Evolutionary conservation across 768 basidiomycete species (phyloP).

Genomic region (Hypsizygus marmoreus): DNA sequence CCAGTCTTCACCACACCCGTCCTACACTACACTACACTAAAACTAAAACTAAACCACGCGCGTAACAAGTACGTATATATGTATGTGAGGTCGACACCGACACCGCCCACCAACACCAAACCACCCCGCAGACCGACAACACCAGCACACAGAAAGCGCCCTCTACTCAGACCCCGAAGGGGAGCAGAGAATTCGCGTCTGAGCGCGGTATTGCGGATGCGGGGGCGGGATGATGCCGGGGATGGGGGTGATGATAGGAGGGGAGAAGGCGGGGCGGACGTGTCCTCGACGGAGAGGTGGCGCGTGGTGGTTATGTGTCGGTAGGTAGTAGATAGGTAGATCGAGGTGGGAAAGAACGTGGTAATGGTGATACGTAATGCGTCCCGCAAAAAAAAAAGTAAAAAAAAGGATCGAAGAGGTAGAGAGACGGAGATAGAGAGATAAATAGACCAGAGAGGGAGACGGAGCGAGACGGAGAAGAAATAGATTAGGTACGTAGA

Average conservation of each 20-base stretch:
- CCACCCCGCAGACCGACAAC: too few relatives aligned
- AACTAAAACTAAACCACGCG: too few relatives aligned
- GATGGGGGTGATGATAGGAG: background rate
- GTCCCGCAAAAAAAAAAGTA: constrained; percentile 2
- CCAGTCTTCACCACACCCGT: too few relatives aligned
- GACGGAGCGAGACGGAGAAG: constrained; percentile 3
- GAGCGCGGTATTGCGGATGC: constrained; percentile 2
- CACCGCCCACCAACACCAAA: too few relatives aligned
- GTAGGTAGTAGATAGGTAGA: background rate
- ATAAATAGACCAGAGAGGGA: constrained; percentile 2
- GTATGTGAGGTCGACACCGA: too few relatives aligned
- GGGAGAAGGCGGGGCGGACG: background rate
- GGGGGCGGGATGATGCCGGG: background rate
- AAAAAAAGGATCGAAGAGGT: background rate
- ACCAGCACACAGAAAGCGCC: constrained; percentile 14
- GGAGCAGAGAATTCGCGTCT: constrained; percentile 23
- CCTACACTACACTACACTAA: too few relatives aligned
- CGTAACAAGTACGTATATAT: too few relatives aligned
- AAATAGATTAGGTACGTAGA: constrained; percentile 2
- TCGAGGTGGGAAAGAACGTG: background rate
- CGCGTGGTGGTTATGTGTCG: too few relatives aligned
- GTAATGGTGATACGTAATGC: too few relatives aligned
- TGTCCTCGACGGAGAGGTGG: constrained; percentile 1
- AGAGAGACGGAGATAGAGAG: background rate
- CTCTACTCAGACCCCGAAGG: constrained; percentile 23